Conservation (phyloP, 2,329 filamentous ascomycete genomes). For the Fusarium sarcochroum region DNA sequence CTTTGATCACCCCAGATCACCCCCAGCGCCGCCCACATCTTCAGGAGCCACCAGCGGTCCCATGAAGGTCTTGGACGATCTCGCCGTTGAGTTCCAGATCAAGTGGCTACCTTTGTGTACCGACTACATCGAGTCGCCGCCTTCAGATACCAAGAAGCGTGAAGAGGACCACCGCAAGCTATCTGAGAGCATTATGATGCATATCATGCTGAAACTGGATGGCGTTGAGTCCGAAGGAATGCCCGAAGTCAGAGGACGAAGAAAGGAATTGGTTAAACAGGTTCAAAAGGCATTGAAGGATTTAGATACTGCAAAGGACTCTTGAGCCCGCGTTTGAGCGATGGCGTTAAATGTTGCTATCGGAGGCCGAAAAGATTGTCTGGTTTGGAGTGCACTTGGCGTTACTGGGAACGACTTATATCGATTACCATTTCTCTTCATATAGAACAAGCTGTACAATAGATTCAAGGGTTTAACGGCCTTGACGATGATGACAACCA, state of each 20-base stretch:
- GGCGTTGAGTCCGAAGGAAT: constrained; percentile 81
- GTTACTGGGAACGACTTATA: constrained; percentile 39
- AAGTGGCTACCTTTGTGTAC: constrained; percentile 76
- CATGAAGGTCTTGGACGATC: constrained; percentile 74
- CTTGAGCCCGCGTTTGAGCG: constrained; percentile 21
- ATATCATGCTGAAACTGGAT: constrained; percentile 83
- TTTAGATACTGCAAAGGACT: constrained; percentile 67
- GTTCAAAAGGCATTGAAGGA: constrained; percentile 76
- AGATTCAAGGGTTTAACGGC: constrained; percentile 42
- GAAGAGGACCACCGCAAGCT: constrained; percentile 82
- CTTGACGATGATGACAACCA: constrained; percentile 45
- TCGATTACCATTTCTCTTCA: constrained; percentile 41
- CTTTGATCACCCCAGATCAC: constrained; percentile 51
- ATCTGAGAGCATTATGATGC: constrained; percentile 81
- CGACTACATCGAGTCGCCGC: constrained; percentile 73
- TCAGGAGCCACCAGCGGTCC: constrained; percentile 54
- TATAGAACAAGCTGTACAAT: constrained; percentile 50
- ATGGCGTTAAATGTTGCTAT: constrained; percentile 19
- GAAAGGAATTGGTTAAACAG: constrained; percentile 81
- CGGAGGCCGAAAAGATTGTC: constrained; percentile 33
- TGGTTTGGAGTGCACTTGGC: constrained; percentile 41
- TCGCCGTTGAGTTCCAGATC: constrained; percentile 74
- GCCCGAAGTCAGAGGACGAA: constrained; percentile 71
- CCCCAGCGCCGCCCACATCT: constrained; percentile 37
- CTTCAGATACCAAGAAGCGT: constrained; percentile 75